Percentiles rank a stretch among this genome's conserved stretches.
Conservation (phyloP, 2,329 filamentous ascomycete genomes). For the Cercospora sp. region DNA sequence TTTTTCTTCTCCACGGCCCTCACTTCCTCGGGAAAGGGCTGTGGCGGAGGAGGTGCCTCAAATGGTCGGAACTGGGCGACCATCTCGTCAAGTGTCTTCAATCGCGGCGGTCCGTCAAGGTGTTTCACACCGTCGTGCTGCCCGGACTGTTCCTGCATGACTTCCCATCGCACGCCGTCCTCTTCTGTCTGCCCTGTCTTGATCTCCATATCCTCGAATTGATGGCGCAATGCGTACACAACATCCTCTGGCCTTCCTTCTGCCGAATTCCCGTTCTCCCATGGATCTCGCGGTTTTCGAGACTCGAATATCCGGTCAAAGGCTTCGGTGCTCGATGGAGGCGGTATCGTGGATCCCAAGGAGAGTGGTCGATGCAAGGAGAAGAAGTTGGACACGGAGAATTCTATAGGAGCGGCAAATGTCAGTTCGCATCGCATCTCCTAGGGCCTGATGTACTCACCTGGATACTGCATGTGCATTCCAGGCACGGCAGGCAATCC, state of each 20-base stretch:
- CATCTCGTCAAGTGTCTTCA: constrained; percentile 43
- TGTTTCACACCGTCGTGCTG: constrained; percentile 37
- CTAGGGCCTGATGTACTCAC: not conserved
- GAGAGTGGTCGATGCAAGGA: constrained; percentile 93
- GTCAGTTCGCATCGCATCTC: not conserved
- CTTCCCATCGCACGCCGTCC: constrained; percentile 42
- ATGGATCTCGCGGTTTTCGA: constrained; percentile 49
- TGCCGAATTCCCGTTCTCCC: constrained; percentile 50
- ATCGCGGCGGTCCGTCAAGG: constrained; percentile 32
- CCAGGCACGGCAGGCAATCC: constrained; percentile 73
- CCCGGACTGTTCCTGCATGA: constrained; percentile 38
- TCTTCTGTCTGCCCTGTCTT: constrained; percentile 33
- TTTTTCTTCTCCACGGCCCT: constrained; percentile 24
- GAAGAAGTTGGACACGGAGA: constrained; percentile 90
- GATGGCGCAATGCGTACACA: constrained; percentile 49
- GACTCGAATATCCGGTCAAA: constrained; percentile 81
- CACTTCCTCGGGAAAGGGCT: constrained; percentile 47
- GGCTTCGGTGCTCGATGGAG: constrained; percentile 66
- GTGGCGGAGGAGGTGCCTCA: constrained; percentile 77
- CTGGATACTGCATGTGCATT: constrained; percentile 51
- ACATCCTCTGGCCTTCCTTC: constrained; percentile 41
- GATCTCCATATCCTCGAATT: constrained; percentile 42
- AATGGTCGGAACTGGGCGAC: constrained; percentile 66
- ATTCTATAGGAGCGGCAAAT: constrained; percentile 56
- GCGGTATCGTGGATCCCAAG: constrained; percentile 77